Evolutionary conservation across 805 yeast genomes (phyloP), one percentile per base, ranked within the genome.

Genomic region (Wickerhamomyces sydowiorum): DNA sequence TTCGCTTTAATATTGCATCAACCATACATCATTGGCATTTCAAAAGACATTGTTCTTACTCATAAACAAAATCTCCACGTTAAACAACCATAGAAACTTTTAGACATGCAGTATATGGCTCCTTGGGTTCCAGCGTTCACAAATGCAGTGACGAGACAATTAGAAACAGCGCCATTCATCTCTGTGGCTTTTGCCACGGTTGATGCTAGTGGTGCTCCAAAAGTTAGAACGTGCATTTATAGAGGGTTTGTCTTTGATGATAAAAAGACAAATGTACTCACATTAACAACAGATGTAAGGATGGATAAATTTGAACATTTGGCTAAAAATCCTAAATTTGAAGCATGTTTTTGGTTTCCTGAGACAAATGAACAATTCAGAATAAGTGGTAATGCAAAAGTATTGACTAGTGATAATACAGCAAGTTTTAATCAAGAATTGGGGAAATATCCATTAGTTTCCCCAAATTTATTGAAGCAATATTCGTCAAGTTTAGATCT

Each of bases 171-270:
- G 17, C 79, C 78, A 2, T 82, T 84, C 47, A 68, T 76, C 15
- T 61, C 81, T 5, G 82, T 86, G 51, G 80, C 82, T 48, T 73
- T 86, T 41, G 79, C 87, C 37, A 85, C 90, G 5, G 76, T 84
- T 28, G 85, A 77, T 51, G 31, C 51, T 10, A 50, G 60, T 12
- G 73, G 76, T 15, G 59, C 63, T 10, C 95, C 96, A 3, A 72
- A 69, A 40, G 82, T 78, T 38, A 65, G 95, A 50, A 82, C 93
- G 0, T 75, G 86, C 45, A 77, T 86, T 5, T 76, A 69, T 50
- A 70, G 95, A 38, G 93, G 89, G 8, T 87, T 85, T 61, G 64
- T 87, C 38, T 87, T 86, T 56, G 71, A 77, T 54, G 86, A 85
- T 55, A 72, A 72, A 47, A 69, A 74, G 43, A 80, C 82, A 21